These are phyloP conservation scores for Dryas alaskensis DNA, from an alignment of 306 rosid genomes.

Conservation along the genomic window DNA sequence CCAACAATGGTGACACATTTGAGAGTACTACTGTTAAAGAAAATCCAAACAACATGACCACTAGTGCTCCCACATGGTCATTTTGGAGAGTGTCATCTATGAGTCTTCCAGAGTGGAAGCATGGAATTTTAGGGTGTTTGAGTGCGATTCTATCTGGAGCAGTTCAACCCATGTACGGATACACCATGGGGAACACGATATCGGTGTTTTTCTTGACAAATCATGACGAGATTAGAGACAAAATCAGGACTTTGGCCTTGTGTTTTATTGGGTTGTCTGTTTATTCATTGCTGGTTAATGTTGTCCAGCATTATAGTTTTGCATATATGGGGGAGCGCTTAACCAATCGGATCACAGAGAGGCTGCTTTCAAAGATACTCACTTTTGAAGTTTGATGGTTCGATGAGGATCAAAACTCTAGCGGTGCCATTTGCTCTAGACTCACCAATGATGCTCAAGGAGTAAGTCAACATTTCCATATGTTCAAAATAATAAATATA, in stretches of 20 bases:
- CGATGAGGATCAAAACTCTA: conserved; percentile 42
- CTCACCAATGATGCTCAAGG: conserved; percentile 47
- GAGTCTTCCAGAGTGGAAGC: conserved; percentile 49
- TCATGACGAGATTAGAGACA: conserved; percentile 32
- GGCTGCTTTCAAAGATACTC: conserved; percentile 42
- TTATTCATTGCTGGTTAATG: conserved; percentile 22
- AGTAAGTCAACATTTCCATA: no score
- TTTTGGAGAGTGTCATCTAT: conserved; percentile 37
- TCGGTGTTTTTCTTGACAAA: conserved; percentile 33
- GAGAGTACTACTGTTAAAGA: not conserved
- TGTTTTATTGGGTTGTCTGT: conserved; percentile 29
- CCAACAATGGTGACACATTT: not conserved
- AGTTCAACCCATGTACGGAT: conserved; percentile 33
- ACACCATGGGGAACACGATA: conserved; percentile 33
- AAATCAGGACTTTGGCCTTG: conserved; percentile 14
- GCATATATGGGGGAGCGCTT: conserved; percentile 47
- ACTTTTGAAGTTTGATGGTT: conserved; percentile 57
- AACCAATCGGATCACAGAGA: conserved; percentile 44
- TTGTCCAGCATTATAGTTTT: conserved; percentile 46
- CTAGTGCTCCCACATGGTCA: not conserved
- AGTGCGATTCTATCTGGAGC: conserved; percentile 40
- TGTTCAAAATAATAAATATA: no score
- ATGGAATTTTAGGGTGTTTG: conserved; percentile 35
- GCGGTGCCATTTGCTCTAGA: conserved; percentile 43
- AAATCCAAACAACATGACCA: not conserved